A percentile compares a stretch with the other conserved stretches of the same genome.
Evolutionary conservation across 257 asterid genomes (phyloP).

Genomic region (Echium plantagineum): DNA sequence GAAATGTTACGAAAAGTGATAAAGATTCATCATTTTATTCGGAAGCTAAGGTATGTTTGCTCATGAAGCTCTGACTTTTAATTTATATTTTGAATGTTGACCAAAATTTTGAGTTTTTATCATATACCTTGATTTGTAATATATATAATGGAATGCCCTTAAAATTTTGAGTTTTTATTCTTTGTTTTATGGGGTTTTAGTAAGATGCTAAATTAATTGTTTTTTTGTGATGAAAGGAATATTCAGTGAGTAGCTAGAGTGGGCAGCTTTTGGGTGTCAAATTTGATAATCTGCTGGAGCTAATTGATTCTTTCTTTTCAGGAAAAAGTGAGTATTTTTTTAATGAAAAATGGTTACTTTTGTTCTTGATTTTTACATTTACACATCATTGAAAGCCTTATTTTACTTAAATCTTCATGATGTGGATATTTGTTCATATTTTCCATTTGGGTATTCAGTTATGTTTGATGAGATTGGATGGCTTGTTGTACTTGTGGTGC

Average conservation of each 20-base stretch:
- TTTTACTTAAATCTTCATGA: too few relatives aligned
- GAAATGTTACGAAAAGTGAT: constrained; percentile 2
- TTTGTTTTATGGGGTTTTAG: background rate
- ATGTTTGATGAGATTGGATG: too few relatives aligned
- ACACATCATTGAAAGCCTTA: too few relatives aligned
- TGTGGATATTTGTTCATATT: too few relatives aligned
- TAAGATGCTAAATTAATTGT: background rate
- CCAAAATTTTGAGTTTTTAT: too few relatives aligned
- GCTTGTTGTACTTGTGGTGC: too few relatives aligned
- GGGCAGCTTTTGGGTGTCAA: background rate
- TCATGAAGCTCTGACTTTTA: background rate
- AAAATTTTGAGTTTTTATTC: too few relatives aligned
- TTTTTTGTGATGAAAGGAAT: background rate
- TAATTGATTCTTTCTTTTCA: background rate
- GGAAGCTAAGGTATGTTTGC: background rate
- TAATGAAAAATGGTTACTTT: too few relatives aligned
- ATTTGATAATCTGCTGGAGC: background rate
- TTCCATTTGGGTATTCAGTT: too few relatives aligned
- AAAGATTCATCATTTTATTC: constrained; percentile 19
- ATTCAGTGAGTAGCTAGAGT: background rate
- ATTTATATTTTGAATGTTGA: too few relatives aligned
- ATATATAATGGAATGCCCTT: too few relatives aligned
- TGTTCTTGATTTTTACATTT: too few relatives aligned
- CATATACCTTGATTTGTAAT: background rate
- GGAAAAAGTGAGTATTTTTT: background rate